Evolutionary conservation across 2,329 filamentous ascomycete genomes (phyloP).

Genomic region (Diplodia scrobiculata): DNA sequence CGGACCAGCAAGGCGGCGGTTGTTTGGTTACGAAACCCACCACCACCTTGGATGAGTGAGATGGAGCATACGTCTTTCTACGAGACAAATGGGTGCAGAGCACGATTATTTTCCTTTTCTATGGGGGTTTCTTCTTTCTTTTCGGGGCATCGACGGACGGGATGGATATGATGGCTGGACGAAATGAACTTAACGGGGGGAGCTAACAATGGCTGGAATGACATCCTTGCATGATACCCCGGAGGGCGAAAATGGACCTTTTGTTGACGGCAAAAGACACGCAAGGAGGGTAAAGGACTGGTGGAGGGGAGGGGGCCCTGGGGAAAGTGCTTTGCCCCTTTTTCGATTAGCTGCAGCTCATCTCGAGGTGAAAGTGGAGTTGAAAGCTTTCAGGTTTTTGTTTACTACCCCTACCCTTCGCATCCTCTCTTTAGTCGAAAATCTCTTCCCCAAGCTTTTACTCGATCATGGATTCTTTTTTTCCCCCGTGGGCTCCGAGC

Average conservation of each 20-base stretch:
- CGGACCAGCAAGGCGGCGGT: not conserved
- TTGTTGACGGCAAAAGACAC: not conserved
- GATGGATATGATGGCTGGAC: too few relatives aligned
- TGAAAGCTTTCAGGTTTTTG: not conserved
- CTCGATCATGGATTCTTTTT: not conserved
- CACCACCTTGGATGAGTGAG: not conserved
- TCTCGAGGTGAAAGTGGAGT: not conserved
- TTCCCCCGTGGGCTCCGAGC: not conserved
- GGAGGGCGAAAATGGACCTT: not conserved
- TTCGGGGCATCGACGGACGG: not conserved
- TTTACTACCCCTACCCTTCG: not conserved
- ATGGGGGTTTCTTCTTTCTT: not conserved
- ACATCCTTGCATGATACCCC: slow-evolving; percentile 21
- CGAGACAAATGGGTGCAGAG: not conserved
- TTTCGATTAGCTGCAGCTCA: not conserved
- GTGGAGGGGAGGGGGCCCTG: too few relatives aligned
- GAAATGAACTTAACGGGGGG: not conserved
- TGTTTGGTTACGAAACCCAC: not conserved
- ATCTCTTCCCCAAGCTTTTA: not conserved
- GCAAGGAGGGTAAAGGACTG: not conserved
- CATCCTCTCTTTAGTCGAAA: not conserved
- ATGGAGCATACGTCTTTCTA: not conserved
- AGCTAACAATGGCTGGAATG: slow-evolving; percentile 3
- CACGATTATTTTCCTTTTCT: not conserved
- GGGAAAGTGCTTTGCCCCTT: not conserved